phyloP scores from a whole-genome alignment of 495 filamentous ascomycete species.

The Aspergillus olivimuriae region DNA sequence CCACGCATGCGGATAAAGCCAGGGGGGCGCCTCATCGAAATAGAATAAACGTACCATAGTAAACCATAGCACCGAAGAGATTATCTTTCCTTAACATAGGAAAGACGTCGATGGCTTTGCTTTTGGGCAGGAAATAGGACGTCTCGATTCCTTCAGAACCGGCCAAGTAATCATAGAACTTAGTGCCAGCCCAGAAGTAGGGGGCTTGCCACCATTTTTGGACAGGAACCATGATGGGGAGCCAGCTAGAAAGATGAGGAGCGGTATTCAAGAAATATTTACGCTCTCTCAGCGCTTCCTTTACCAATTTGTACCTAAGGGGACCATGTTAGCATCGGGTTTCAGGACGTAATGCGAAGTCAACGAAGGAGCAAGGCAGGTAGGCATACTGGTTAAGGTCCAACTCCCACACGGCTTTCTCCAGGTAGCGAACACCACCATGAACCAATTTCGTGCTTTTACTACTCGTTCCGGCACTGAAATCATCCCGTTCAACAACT shows the following conservation, averaged over 20 bases:
- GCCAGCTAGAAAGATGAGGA: constrained; percentile 88
- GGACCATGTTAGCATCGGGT: background rate
- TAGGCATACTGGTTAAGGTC: constrained; percentile 76
- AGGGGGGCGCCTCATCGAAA: too few species aligned
- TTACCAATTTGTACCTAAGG: constrained; percentile 72
- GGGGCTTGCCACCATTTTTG: constrained; percentile 97
- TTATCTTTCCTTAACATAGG: constrained; percentile 92
- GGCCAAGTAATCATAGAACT: constrained; percentile 89
- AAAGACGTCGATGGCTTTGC: constrained; percentile 90
- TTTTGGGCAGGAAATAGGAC: constrained; percentile 92
- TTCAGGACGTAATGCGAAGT: background rate
- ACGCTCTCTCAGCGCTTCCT: constrained; percentile 91
- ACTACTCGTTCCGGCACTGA: constrained; percentile 86
- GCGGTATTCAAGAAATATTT: constrained; percentile 95
- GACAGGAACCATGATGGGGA: constrained; percentile 96
- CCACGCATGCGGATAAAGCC: background rate
- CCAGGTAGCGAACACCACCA: constrained; percentile 91
- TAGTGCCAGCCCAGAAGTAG: constrained; percentile 96
- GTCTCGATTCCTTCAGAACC: constrained; percentile 95
- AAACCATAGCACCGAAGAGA: constrained; percentile 85
- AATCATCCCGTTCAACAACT: constrained; percentile 92
- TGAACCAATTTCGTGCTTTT: constrained; percentile 98
- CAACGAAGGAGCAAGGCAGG: background rate
- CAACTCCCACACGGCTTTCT: constrained; percentile 95
- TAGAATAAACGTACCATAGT: constrained; percentile 59